Base-by-base conservation (phyloP, 2,329 filamentous ascomycete genomes). In the Penicillium oxalicum region DNA sequence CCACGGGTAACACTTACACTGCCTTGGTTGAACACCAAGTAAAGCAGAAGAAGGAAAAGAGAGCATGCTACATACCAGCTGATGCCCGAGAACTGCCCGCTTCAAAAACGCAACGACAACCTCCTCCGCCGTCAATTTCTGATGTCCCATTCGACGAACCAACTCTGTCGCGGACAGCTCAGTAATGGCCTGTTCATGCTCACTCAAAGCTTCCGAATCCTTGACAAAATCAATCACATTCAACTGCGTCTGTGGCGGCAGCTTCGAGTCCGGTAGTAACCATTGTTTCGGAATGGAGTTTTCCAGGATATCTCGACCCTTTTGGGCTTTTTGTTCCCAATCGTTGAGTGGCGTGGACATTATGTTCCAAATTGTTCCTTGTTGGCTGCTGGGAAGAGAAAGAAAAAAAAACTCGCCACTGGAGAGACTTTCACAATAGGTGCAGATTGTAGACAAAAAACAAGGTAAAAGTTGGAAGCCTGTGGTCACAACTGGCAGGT, bases 101-200 rank as follows among this genome's bases (percentile, higher is more conserved):
- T 67, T 68, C 35, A 68, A 47, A 40, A 67, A 68, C 0, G 65
- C 64, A 25, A 61, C 45, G 0, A 67, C 59, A 5, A 65, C 63
- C 29, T 66, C 65, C 41, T 68, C 64, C 0, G 64, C 64, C 9
- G 49, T 64, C 24, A 67, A 40, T 9, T 47, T 51, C 4, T 62
- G 64, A 1, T 54, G 40, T 1, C 56, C 56, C 62, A 68, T 68
- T 9, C 57, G 56, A 0, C 32, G 32, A 7, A 67, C 62, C 8
- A 67, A 55, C 12, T 49, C 48, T 0, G 62, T 65, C 5, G 65
- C 65, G 4, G 65, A 64, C 47, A 57, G 57, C 37, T 80, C 76
- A 0, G 79, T 82, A 48, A 82, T 79, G 3, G 57, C 52, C 6
- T 81, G 62, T 54, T 82, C 80, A 8, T 68, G 58, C 9, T 68